Evolutionary conservation across 1,139 yeast species (phyloP).

Genomic region (Pichia sp.): DNA sequence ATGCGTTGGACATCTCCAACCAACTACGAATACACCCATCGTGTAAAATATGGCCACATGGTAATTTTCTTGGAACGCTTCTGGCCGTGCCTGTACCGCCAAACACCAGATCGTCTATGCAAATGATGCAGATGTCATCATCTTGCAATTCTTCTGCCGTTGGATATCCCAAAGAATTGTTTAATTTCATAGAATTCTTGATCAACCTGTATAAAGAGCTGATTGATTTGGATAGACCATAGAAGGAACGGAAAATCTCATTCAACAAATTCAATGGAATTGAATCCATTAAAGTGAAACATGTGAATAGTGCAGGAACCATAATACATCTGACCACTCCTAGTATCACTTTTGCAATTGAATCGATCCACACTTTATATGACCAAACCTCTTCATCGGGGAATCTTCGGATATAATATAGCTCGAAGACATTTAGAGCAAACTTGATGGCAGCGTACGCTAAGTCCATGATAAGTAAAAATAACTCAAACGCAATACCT

Average conservation of each 20-base stretch:
- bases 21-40: constrained; percentile 88
- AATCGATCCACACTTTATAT: constrained; percentile 56
- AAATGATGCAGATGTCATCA: constrained; percentile 69
- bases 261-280: constrained; percentile 65
- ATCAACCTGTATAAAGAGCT: constrained; percentile 51
- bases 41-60: constrained; percentile 86
- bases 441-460: constrained; percentile 47
- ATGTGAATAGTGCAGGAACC: constrained; percentile 34
- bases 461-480: constrained; percentile 57
- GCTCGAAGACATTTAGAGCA: constrained; percentile 54
- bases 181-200: constrained; percentile 62
- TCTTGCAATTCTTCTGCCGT: constrained; percentile 55
- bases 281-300: constrained; percentile 43
- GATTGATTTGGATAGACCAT: constrained; percentile 42
- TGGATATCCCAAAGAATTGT: constrained; percentile 58
- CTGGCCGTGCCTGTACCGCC: constrained; percentile 38
- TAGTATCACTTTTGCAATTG: constrained; percentile 52
- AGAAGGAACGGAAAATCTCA: constrained; percentile 55
- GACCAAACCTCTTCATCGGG: constrained; percentile 70
- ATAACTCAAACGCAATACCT: constrained; percentile 72
- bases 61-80: constrained; percentile 65
- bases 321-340: constrained; percentile 25
- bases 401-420: constrained; percentile 41
- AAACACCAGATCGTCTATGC: constrained; percentile 74
- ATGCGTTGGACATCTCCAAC: constrained; percentile 85